Percentiles rank a stretch among this genome's conserved stretches.
phyloP scores from a whole-genome alignment of 129 eudicot species.

The Pittosporum tobira region DNA sequence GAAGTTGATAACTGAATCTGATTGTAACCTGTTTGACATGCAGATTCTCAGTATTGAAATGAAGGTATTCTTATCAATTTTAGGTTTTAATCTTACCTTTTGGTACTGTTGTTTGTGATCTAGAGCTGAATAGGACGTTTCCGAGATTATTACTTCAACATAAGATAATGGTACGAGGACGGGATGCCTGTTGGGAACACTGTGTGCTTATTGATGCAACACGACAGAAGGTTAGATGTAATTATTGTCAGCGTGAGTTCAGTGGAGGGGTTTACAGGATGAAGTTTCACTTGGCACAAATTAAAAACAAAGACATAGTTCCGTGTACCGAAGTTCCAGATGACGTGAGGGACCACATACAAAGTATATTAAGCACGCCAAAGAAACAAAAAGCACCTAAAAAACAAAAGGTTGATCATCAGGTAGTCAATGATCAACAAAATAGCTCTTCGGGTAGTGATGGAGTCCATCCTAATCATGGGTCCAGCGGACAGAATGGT shows the following conservation, averaged over 20 bases:
- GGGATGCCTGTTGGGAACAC: conserved; percentile 50
- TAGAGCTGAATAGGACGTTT: neutral
- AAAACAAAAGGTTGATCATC: conserved; percentile 26
- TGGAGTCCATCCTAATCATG: conserved; percentile 22
- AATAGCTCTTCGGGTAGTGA: conserved; percentile 33
- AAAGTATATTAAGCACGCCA: conserved; percentile 28
- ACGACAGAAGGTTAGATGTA: conserved; percentile 43
- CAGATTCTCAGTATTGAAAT: neutral
- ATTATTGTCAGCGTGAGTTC: conserved; percentile 38
- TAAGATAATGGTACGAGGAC: conserved; percentile 36
- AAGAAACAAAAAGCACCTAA: conserved; percentile 31
- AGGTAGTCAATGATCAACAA: conserved; percentile 21
- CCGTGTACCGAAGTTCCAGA: conserved; percentile 45
- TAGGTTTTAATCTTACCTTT: neutral
- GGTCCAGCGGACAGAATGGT: conserved; percentile 30
- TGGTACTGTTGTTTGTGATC: neutral
- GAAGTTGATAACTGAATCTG: too few species aligned
- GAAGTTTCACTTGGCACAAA: conserved; percentile 46
- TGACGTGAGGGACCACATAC: conserved; percentile 33
- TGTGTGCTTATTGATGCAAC: conserved; percentile 35
- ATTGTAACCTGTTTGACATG: neutral
- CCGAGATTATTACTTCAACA: neutral
- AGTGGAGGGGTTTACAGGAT: conserved; percentile 43
- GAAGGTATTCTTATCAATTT: neutral
- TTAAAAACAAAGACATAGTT: conserved; percentile 38